Conservation (phyloP, 2,329 filamentous ascomycete species). For the Apiospora arundinis region DNA sequence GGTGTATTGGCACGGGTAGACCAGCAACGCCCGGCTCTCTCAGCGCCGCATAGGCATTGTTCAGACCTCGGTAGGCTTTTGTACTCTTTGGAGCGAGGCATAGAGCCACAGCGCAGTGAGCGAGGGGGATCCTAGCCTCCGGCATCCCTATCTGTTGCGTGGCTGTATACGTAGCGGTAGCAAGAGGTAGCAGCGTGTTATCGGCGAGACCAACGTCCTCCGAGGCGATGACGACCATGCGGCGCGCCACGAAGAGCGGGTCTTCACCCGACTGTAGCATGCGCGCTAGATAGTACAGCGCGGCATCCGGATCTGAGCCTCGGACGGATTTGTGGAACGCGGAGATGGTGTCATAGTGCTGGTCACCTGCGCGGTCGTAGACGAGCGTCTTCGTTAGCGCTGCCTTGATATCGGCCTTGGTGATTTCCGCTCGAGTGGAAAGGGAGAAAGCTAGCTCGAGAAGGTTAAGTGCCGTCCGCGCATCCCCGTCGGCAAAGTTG, state of each 20-base stretch:
- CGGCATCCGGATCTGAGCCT: slow-evolving; percentile 83
- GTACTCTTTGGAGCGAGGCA: slow-evolving; percentile 85
- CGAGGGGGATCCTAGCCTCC: slow-evolving; percentile 90
- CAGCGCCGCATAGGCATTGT: slow-evolving; percentile 79
- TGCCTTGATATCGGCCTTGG: slow-evolving; percentile 78
- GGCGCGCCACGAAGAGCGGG: slow-evolving; percentile 87
- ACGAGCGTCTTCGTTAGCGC: slow-evolving; percentile 90
- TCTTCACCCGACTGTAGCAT: slow-evolving; percentile 98
- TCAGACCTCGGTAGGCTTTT: slow-evolving; percentile 80
- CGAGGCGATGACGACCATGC: slow-evolving; percentile 92
- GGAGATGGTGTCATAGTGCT: slow-evolving; percentile 97
- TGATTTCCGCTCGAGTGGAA: slow-evolving; percentile 67
- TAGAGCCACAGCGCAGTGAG: slow-evolving; percentile 84
- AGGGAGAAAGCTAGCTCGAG: slow-evolving; percentile 88
- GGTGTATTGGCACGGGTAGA: slow-evolving; percentile 82
- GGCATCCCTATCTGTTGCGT: slow-evolving; percentile 95
- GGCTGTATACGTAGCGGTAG: slow-evolving; percentile 84
- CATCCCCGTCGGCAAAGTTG: slow-evolving; percentile 89
- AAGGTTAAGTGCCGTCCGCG: slow-evolving; percentile 89
- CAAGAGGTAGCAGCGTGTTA: slow-evolving; percentile 80
- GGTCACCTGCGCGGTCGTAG: slow-evolving; percentile 93
- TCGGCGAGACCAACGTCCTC: slow-evolving; percentile 95
- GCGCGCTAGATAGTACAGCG: slow-evolving; percentile 91
- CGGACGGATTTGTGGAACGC: slow-evolving; percentile 96
- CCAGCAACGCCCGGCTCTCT: slow-evolving; percentile 83